These are phyloP conservation scores for Clarkia xantiana DNA, from an alignment of 345 rosid species.

Conservation along the genomic window DNA sequence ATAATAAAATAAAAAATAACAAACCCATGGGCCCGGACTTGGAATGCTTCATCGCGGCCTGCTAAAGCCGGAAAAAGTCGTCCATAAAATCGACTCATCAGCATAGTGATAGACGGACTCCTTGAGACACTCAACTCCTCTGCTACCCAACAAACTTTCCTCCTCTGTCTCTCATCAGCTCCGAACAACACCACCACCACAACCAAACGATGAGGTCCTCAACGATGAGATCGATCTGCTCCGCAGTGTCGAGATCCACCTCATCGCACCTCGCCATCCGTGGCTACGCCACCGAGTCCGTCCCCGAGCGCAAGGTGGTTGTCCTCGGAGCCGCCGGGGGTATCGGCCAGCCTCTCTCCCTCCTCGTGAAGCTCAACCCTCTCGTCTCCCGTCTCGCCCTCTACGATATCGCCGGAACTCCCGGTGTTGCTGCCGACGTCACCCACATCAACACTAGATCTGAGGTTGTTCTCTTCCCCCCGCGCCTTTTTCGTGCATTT, in stretches of 20 bases:
- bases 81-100: no score
- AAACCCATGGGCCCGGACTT: no score
- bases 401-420: constrained; percentile 69
- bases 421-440: constrained; percentile 79
- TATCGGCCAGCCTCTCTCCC: constrained; percentile 16
- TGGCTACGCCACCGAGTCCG: constrained; percentile 36
- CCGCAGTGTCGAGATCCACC: constrained; percentile 7
- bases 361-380: constrained; percentile 20
- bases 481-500: no score
- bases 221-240: constrained; percentile 29
- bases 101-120: neutral
- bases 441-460: constrained; percentile 88
- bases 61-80: no score
- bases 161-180: neutral
- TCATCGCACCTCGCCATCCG: constrained; percentile 31
- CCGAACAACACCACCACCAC: no score
- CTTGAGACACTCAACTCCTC: constrained; percentile 5
- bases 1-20: no score
- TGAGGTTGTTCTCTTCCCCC: neutral
- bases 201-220: neutral
- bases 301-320: constrained; percentile 14
- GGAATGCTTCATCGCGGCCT: no score
- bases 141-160: neutral
- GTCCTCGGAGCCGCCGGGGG: constrained; percentile 18
- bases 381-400: constrained; percentile 74